Evolutionary conservation across 345 rosid genomes (phyloP).

Genomic region (Erucastrum elatum): DNA sequence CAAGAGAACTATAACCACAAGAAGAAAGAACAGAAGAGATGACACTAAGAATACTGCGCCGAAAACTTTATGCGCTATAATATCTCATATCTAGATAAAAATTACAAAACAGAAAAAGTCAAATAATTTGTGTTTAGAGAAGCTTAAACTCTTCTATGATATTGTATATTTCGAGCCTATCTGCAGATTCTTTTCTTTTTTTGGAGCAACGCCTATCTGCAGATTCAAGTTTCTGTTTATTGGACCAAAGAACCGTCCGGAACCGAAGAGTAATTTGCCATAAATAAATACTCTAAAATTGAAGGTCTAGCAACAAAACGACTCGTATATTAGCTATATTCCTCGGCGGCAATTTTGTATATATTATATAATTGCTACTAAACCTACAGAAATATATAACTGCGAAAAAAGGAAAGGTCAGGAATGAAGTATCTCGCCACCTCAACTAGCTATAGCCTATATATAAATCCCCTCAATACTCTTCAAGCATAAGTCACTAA

Average conservation of each 20-base stretch:
- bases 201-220: neutral
- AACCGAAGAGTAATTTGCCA: too few relatives aligned
- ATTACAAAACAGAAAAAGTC: neutral
- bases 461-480: neutral
- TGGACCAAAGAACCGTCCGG: constrained; percentile 13
- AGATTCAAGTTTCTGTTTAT: constrained; percentile 1
- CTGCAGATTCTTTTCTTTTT: neutral
- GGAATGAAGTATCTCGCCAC: neutral
- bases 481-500: neutral
- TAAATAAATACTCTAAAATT: neutral
- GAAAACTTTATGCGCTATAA: neutral
- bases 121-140: neutral
- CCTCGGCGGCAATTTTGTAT: constrained; percentile 21
- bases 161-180: neutral
- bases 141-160: too few relatives aligned
- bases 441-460: neutral
- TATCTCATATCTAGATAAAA: neutral
- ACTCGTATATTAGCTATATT: constrained; percentile 3
- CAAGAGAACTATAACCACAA: constrained; percentile 13
- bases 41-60: neutral
- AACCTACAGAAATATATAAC: neutral
- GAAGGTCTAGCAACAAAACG: neutral
- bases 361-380: neutral
- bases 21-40: neutral
- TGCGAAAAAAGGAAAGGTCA: neutral